phyloP scores from a whole-genome alignment of 345 rosid genomes.

The Adansonia digitata region DNA sequence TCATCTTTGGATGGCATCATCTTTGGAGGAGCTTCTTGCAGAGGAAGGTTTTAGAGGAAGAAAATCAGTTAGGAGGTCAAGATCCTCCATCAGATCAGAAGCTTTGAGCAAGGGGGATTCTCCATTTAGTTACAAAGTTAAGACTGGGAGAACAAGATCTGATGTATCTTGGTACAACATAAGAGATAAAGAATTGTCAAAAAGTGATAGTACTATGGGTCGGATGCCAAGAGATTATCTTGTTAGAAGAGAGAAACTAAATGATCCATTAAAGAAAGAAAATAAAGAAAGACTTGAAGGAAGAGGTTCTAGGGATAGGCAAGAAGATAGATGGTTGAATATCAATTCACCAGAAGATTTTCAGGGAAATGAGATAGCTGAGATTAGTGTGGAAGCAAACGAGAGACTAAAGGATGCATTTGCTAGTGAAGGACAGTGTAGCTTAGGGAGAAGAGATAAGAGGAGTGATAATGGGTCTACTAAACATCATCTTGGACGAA shows the following conservation, averaged over 20 bases:
- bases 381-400: constrained; percentile 30
- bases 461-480: constrained; percentile 15
- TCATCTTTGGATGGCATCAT: too few relatives aligned
- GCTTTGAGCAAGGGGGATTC: constrained; percentile 21
- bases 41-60: constrained; percentile 58
- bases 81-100: constrained; percentile 35
- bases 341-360: too few relatives aligned
- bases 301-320: constrained; percentile 19
- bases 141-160: constrained; percentile 38
- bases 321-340: too few relatives aligned
- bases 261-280: constrained; percentile 16
- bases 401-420: constrained; percentile 27
- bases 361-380: constrained; percentile 34
- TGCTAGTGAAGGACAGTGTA: constrained; percentile 21
- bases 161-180: constrained; percentile 25
- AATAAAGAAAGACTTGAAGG: constrained; percentile 11
- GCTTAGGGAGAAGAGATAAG: constrained; percentile 19
- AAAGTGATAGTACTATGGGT: constrained; percentile 14
- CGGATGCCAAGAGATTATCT: constrained; percentile 30
- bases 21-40: constrained; percentile 59
- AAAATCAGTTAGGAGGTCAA: constrained; percentile 27
- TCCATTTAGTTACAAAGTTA: constrained; percentile 22
- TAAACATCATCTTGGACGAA: constrained; percentile 15
- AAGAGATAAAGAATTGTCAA: constrained; percentile 25
- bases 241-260: constrained; percentile 24